Base-by-base conservation (phyloP, 192 early-diverging fungal genomes). In the Backusella sp. region DNA sequence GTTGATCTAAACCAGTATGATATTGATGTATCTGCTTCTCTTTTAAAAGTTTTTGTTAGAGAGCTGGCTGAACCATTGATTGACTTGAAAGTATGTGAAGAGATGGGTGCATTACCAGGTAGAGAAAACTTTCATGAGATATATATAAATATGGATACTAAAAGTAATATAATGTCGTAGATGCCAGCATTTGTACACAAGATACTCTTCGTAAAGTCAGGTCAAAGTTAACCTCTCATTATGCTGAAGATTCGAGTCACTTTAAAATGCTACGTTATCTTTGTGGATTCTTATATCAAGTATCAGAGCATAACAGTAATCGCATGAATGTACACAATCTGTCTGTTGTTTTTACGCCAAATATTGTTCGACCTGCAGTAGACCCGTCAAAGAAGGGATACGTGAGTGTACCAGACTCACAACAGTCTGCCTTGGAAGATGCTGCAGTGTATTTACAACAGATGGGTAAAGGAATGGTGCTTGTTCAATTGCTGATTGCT, bases 291-390 rank as follows among this genome's bases (percentile, higher is more conserved):
- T 83, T 97, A 44, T 83, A 86, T 41, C 84, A 90, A 19, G 89
- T 96, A 34, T 89, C 94, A 26, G 84, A 88, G 28, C 84, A 93
- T 76, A 84, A 88, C 23, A 75, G 77, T 1, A 98, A 97, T 87
- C 86, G 90, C 72, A 98, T 98, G 97, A 95, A 92, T 1, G 74
- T 92, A 4, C 83, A 85, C 37, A 95, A 94, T 80, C 83, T 97
- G 59, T 92, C 94, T 0, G 89, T 96, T 14, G 92, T 96, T 1
- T 94, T 95, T 88, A 86, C 94, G 6, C 96, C 96, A 6, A 98
- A 96, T 74, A 86, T 98, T 76, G 89, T 96, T 42, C 86, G 78
- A 0, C 66, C 72, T 17, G 77, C 73, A 26, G 23, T 37, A 65
- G 67, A 62, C 15, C 66, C 9, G 0, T 28, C 56, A 62, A 59